Conservation (phyloP, 352 stramenopile species). For the Phytophthora citrophthora region DNA sequence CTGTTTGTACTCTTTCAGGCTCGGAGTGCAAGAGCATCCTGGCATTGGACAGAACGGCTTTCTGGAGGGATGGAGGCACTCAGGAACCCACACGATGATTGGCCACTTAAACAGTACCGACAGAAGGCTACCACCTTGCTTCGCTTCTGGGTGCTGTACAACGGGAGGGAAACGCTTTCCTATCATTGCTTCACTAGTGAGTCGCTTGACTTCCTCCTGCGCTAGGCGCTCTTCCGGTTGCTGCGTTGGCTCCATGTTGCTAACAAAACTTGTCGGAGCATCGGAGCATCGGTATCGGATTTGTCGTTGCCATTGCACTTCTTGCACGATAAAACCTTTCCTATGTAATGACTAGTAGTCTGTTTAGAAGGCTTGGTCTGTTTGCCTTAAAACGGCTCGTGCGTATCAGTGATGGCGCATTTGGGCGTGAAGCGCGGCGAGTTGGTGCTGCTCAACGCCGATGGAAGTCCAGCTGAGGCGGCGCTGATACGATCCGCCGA, state of each 20-base stretch:
- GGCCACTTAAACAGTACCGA: background rate
- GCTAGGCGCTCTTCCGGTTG: background rate
- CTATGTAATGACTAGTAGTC: no score
- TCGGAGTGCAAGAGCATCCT: background rate
- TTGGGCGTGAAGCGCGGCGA: slow-evolving; percentile 72
- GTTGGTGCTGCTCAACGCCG: slow-evolving; percentile 54
- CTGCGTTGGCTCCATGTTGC: background rate
- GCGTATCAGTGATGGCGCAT: slow-evolving; percentile 20
- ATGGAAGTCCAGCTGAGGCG: slow-evolving; percentile 13
- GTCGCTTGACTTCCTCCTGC: background rate
- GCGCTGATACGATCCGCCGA: slow-evolving; percentile 12
- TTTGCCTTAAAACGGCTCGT: slow-evolving; percentile 19
- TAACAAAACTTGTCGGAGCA: background rate
- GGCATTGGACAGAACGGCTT: background rate
- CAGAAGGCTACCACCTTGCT: background rate
- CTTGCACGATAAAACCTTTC: no score
- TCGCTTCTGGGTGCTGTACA: background rate
- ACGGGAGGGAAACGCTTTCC: background rate
- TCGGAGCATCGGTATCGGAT: background rate
- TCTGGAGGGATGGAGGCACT: background rate
- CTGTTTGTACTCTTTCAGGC: slow-evolving; percentile 16
- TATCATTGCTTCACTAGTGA: background rate
- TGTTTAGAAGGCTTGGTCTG: no score
- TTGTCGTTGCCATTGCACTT: no score
- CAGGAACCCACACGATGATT: slow-evolving; percentile 5